A percentile compares a stretch with the other conserved stretches of the same genome.
Conservation (phyloP, 768 basidiomycete genomes). For the Russula virescens region DNA sequence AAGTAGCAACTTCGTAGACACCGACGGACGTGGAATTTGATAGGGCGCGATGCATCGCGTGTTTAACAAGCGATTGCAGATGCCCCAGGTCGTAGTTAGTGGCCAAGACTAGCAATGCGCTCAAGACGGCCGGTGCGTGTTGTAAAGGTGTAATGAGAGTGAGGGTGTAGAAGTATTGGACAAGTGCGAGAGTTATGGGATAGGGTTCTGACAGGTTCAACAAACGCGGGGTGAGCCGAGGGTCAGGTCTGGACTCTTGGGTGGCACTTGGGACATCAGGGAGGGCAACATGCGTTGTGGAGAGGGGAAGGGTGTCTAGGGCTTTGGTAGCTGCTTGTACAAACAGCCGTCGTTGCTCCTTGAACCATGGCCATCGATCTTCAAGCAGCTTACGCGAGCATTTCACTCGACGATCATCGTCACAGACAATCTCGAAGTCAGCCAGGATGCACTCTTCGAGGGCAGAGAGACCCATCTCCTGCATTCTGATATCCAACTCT, state of each 20-base stretch:
- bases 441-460: conserved; percentile 76
- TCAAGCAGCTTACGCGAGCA: conserved; percentile 83
- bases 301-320: conserved; percentile 53
- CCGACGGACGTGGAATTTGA: conserved; percentile 83
- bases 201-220: conserved; percentile 86
- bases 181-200: conserved; percentile 77
- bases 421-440: conserved; percentile 91
- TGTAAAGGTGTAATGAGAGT: conserved; percentile 86
- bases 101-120: conserved; percentile 77
- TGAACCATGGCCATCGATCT: conserved; percentile 96
- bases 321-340: conserved; percentile 50
- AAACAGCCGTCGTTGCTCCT: conserved; percentile 57
- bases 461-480: conserved; percentile 78
- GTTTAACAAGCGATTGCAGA: conserved; percentile 75
- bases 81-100: conserved; percentile 77
- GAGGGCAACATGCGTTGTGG: conserved; percentile 55
- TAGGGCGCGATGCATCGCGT: conserved; percentile 87
- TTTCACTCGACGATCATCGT: conserved; percentile 77
- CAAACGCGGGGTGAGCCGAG: conserved; percentile 71
- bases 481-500: conserved; percentile 62
- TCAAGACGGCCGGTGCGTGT: conserved; percentile 83
- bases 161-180: conserved; percentile 92
- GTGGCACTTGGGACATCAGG: conserved; percentile 51
- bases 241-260: conserved; percentile 58
- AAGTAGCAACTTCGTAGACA: conserved; percentile 91